phyloP scores from a whole-genome alignment of 257 asterid species.

The Nicotiana attenuata region DNA sequence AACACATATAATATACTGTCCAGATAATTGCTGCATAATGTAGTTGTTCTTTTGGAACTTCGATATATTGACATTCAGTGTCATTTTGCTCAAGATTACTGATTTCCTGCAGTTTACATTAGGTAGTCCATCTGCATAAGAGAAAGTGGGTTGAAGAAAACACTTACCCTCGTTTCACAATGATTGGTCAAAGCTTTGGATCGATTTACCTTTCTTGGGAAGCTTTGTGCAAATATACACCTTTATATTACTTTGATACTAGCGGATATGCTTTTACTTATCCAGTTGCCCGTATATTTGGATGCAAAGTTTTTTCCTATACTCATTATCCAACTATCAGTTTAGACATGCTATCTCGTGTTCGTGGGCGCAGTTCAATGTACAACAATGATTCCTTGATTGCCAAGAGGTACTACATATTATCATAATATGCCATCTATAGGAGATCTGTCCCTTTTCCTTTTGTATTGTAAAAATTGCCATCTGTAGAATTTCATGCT shows the following conservation, averaged over 20 bases:
- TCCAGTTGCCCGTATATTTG: slow-evolving; percentile 84
- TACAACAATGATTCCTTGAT: slow-evolving; percentile 77
- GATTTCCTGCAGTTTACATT: slow-evolving; percentile 13
- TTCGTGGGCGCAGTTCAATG: slow-evolving; percentile 63
- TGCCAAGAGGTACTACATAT: slow-evolving; percentile 57
- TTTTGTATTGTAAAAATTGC: too few relatives aligned
- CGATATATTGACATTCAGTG: not conserved
- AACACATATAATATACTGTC: not conserved
- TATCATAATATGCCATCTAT: not conserved
- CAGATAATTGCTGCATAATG: not conserved
- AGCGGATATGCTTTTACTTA: slow-evolving; percentile 97
- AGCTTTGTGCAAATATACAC: slow-evolving; percentile 70
- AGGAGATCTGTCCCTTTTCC: too few relatives aligned
- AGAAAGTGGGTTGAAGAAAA: slow-evolving; percentile 91
- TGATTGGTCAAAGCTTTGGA: slow-evolving; percentile 97
- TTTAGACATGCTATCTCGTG: slow-evolving; percentile 91
- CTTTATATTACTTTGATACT: slow-evolving; percentile 79
- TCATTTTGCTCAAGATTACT: not conserved
- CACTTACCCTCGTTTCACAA: slow-evolving; percentile 87
- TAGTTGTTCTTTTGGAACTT: not conserved
- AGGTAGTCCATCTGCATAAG: slow-evolving; percentile 77
- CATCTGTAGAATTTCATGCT: not conserved
- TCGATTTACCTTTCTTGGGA: slow-evolving; percentile 90
- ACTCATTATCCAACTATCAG: slow-evolving; percentile 97
- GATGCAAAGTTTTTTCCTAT: slow-evolving; percentile 81